These are phyloP conservation scores for Nakazawaea ishiwadae DNA, from an alignment of 805 yeast species.

Conservation along the genomic window DNA sequence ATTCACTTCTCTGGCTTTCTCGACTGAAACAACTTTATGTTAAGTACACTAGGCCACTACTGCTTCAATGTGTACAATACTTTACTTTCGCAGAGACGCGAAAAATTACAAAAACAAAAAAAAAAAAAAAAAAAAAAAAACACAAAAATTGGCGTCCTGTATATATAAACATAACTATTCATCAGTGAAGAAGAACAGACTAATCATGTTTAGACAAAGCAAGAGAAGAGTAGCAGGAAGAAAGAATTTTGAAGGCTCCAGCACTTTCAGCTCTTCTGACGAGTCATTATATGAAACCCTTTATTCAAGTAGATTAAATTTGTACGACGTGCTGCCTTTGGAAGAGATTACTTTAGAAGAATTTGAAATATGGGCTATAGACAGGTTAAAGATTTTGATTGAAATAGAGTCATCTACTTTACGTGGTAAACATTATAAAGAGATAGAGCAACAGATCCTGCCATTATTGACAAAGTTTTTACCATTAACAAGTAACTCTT, in stretches of 20 bases:
- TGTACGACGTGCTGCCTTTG: slow-evolving; percentile 73
- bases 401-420: slow-evolving; percentile 77
- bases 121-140: too few relatives aligned
- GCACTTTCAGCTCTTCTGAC: slow-evolving; percentile 28
- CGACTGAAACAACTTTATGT: too few relatives aligned
- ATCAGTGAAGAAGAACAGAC: too few relatives aligned
- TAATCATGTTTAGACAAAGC: slow-evolving; percentile 76
- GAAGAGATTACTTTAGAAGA: slow-evolving; percentile 88
- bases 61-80: too few relatives aligned
- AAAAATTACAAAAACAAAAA: too few relatives aligned
- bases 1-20: too few relatives aligned
- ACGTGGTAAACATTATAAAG: slow-evolving; percentile 59
- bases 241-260: slow-evolving; percentile 47
- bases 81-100: too few relatives aligned
- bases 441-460: slow-evolving; percentile 58
- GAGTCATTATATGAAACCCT: slow-evolving; percentile 29
- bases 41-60: too few relatives aligned
- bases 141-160: too few relatives aligned
- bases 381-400: slow-evolving; percentile 73
- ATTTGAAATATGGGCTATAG: slow-evolving; percentile 95
- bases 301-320: slow-evolving; percentile 61
- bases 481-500: slow-evolving; percentile 52
- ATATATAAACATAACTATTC: too few relatives aligned
- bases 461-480: slow-evolving; percentile 61
- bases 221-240: slow-evolving; percentile 73